phyloP scores from a whole-genome alignment of 345 rosid species.

The Xanthoceras sorbifolium region DNA sequence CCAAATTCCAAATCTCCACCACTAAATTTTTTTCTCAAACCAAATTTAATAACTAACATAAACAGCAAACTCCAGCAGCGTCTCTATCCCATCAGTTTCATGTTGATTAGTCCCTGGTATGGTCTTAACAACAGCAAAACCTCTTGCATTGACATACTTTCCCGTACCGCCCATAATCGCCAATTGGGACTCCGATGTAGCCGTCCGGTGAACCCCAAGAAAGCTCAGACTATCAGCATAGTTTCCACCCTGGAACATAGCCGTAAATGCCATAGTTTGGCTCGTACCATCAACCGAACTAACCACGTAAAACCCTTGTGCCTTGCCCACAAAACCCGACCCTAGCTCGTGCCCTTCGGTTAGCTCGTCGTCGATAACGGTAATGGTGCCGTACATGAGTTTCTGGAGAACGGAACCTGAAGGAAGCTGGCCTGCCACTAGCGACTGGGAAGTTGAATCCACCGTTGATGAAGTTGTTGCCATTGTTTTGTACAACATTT shows the following conservation, averaged over 20 bases:
- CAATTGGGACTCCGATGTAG: conserved; percentile 37
- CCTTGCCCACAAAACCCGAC: conserved; percentile 36
- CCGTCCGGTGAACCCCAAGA: conserved; percentile 36
- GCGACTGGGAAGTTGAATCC: conserved; percentile 21
- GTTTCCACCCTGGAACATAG: conserved; percentile 31
- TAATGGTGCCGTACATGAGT: conserved; percentile 46
- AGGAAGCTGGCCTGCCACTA: conserved; percentile 26
- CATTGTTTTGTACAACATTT: conserved; percentile 28
- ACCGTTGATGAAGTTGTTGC: too few species aligned
- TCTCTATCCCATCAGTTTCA: conserved; percentile 38
- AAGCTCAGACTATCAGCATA: conserved; percentile 40
- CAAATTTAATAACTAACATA: conserved; percentile 22
- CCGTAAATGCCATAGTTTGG: conserved; percentile 39
- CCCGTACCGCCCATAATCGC: conserved; percentile 45
- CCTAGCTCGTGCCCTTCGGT: conserved; percentile 39
- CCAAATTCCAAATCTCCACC: neutral
- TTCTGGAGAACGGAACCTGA: conserved; percentile 23
- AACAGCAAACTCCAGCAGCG: conserved; percentile 31
- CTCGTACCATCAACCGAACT: conserved; percentile 42
- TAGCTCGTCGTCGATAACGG: conserved; percentile 40
- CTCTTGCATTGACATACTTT: conserved; percentile 42
- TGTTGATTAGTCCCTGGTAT: conserved; percentile 29
- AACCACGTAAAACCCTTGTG: conserved; percentile 40
- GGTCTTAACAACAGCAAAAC: conserved; percentile 33
- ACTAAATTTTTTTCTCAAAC: neutral